Evolutionary conservation across 1,284 basidiomycete genomes (phyloP).

Genomic region (Apiotrichum mycotoxinovorans): DNA sequence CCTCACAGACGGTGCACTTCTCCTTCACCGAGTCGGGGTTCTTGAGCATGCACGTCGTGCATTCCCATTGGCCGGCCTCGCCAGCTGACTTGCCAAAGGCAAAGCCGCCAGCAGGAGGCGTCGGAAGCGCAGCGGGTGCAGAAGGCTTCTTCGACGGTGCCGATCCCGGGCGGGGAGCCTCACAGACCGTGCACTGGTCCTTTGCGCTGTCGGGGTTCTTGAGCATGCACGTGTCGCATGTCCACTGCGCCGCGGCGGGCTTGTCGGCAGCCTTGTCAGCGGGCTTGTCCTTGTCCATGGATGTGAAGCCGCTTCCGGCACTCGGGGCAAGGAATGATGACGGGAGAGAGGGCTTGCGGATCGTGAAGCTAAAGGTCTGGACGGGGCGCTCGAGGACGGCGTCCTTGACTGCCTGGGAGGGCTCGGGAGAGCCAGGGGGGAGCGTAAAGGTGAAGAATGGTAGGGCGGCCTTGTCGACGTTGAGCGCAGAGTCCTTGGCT

Average conservation of each 20-base stretch:
- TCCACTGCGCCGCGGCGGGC: no score
- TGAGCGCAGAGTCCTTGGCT: conserved; percentile 39
- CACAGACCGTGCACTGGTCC: conserved; percentile 57
- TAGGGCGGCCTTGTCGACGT: conserved; percentile 31
- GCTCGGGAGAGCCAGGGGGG: conserved; percentile 4
- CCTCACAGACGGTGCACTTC: conserved; percentile 59
- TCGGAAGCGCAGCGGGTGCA: not conserved
- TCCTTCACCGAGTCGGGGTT: conserved; percentile 52
- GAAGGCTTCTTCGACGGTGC: not conserved
- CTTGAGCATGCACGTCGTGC: conserved; percentile 53
- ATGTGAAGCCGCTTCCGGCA: no score
- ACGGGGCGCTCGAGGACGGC: conserved; percentile 4
- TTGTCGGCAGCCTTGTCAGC: no score
- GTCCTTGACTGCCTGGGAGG: conserved; percentile 19
- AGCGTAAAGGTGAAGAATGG: conserved; percentile 36
- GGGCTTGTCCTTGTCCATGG: not conserved
- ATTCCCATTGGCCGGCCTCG: conserved; percentile 50
- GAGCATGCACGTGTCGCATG: conserved; percentile 54
- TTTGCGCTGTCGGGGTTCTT: conserved; percentile 53
- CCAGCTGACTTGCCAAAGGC: conserved; percentile 1
- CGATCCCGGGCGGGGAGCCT: conserved; percentile 45
- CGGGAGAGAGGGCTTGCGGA: conserved; percentile 1
- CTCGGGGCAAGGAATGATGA: not conserved
- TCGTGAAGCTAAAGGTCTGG: conserved; percentile 18
- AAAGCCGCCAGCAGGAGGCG: conserved; percentile 5